Evolutionary conservation across 2,329 filamentous ascomycete species (phyloP).

Genomic region (Trichoderma sp.): DNA sequence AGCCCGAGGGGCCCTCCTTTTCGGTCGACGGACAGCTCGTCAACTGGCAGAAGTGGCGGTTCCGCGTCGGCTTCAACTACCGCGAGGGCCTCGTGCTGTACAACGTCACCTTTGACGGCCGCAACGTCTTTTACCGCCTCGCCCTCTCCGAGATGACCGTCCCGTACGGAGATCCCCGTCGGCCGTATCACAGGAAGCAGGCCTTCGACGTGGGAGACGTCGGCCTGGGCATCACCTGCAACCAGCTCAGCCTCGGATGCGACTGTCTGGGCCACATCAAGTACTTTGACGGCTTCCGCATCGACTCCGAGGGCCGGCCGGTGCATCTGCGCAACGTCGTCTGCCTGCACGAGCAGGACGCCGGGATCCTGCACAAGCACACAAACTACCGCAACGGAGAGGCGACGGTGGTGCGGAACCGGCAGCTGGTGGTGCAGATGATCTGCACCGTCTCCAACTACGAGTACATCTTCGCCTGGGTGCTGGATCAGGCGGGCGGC

Average conservation of each 20-base stretch:
- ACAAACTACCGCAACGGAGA: slow-evolving; percentile 65
- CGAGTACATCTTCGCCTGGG: slow-evolving; percentile 61
- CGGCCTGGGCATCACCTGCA: slow-evolving; percentile 66
- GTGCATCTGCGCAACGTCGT: slow-evolving; percentile 60
- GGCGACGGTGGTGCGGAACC: slow-evolving; percentile 60
- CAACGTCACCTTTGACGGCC: slow-evolving; percentile 67
- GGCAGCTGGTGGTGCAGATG: slow-evolving; percentile 68
- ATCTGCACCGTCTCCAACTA: slow-evolving; percentile 72
- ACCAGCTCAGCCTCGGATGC: slow-evolving; percentile 69
- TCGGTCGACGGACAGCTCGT: slow-evolving; percentile 53
- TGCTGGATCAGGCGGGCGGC: slow-evolving; percentile 63
- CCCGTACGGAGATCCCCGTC: slow-evolving; percentile 66
- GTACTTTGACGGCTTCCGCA: slow-evolving; percentile 61
- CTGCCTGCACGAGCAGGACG: slow-evolving; percentile 71
- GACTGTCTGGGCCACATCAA: slow-evolving; percentile 71
- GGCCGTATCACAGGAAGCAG: slow-evolving; percentile 68
- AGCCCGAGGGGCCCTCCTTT: slow-evolving; percentile 70
- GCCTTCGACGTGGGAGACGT: slow-evolving; percentile 74
- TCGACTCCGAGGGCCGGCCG: slow-evolving; percentile 56
- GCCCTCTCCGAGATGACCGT: slow-evolving; percentile 71
- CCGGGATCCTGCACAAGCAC: slow-evolving; percentile 74
- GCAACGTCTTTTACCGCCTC: slow-evolving; percentile 68
- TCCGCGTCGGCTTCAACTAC: slow-evolving; percentile 69
- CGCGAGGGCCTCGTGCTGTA: slow-evolving; percentile 72
- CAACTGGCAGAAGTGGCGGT: slow-evolving; percentile 68